Evolutionary conservation across 2,329 filamentous ascomycete genomes (phyloP).

Genomic region (Thielaviopsis cerberus): DNA sequence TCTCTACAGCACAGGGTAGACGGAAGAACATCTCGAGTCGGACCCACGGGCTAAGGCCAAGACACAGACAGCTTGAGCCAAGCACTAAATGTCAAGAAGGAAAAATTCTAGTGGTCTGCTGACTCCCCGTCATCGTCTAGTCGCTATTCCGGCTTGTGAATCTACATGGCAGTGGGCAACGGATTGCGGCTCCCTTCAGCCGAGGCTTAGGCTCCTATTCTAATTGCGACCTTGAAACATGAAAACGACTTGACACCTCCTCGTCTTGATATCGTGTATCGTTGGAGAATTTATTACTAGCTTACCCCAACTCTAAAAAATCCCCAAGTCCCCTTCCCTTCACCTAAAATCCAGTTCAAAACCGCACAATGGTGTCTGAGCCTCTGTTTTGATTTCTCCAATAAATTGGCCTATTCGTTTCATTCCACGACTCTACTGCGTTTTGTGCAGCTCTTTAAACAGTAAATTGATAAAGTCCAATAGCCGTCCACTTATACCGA

Average conservation of each 20-base stretch:
- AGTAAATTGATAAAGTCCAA: no score
- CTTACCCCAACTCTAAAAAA: neutral
- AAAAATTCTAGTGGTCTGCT: neutral
- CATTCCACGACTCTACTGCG: neutral
- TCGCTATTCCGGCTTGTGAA: neutral
- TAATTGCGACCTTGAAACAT: neutral
- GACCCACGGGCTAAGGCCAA: neutral
- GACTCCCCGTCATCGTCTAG: neutral
- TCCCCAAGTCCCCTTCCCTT: neutral
- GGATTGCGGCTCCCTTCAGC: neutral
- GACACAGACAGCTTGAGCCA: no score
- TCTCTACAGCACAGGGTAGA: neutral
- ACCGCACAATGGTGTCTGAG: neutral
- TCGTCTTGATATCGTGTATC: neutral
- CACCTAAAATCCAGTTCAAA: neutral
- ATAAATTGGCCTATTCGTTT: neutral
- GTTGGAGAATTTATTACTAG: neutral
- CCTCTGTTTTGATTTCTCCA: neutral
- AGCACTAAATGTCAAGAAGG: neutral
- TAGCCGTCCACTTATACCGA: no score
- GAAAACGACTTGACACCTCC: neutral
- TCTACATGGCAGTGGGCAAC: neutral
- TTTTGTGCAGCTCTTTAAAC: neutral
- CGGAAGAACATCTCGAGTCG: neutral
- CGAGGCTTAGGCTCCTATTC: neutral